Conservation (phyloP, 73 alveolate species). For the Uronychia binucleata region DNA sequence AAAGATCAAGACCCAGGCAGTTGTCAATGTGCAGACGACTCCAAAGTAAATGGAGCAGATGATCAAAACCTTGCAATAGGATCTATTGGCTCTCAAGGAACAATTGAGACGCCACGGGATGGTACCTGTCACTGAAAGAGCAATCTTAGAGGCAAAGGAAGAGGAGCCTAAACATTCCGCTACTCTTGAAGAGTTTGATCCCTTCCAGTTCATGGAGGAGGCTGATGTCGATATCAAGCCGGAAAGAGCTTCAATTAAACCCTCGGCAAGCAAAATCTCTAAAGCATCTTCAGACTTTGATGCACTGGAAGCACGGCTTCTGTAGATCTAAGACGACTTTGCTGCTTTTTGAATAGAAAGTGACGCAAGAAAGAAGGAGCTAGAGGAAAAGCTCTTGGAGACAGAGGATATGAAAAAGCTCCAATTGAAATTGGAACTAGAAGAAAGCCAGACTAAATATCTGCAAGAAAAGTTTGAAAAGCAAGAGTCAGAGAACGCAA, state of each 20-base stretch:
- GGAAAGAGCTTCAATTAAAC: not conserved
- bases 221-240: not conserved
- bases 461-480: not conserved
- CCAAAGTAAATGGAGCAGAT: slow-evolving; percentile 67
- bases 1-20: slow-evolving; percentile 67
- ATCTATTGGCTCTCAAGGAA: slow-evolving; percentile 33
- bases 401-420: not conserved
- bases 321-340: not conserved
- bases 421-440: not conserved
- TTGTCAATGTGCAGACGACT: slow-evolving; percentile 69
- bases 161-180: not conserved
- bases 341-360: not conserved
- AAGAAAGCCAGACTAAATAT: not conserved
- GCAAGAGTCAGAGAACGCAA: not conserved
- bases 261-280: no score
- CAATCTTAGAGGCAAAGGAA: not conserved
- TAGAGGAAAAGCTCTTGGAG: not conserved
- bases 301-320: not conserved
- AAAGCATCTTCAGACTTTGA: not conserved
- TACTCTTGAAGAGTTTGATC: slow-evolving; percentile 21
- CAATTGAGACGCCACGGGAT: slow-evolving; percentile 26
- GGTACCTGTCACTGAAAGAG: slow-evolving; percentile 30
- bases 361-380: not conserved
- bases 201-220: slow-evolving; percentile 1
- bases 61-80: slow-evolving; percentile 54